Evolutionary conservation across 2,329 filamentous ascomycete genomes (phyloP).

Genomic region (Ceratocystis harringtonii): DNA sequence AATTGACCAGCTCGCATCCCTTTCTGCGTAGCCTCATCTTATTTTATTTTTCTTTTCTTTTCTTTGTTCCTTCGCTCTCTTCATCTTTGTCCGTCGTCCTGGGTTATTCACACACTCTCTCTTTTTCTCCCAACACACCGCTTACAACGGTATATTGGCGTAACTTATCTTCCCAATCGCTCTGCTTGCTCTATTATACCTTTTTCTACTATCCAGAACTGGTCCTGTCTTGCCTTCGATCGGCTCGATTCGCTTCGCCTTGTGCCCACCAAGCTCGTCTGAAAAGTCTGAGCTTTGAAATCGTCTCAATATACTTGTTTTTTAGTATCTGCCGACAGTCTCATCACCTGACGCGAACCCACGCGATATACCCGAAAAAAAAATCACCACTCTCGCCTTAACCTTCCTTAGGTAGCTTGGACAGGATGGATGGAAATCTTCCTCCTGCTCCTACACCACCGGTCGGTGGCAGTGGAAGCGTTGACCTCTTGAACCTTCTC

Average conservation of each 20-base stretch:
- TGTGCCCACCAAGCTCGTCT: slow-evolving; percentile 14
- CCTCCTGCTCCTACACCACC: slow-evolving; percentile 38
- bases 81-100: background rate
- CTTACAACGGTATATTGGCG: background rate
- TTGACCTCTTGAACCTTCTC: slow-evolving; percentile 44
- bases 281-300: slow-evolving; percentile 19
- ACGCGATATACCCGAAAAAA: background rate
- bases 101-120: background rate
- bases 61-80: background rate
- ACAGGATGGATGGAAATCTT: slow-evolving; percentile 24
- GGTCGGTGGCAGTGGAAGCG: slow-evolving; percentile 24
- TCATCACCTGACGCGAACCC: slow-evolving; percentile 11
- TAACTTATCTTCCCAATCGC: background rate
- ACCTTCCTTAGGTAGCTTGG: background rate
- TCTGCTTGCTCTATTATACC: background rate
- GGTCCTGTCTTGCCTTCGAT: slow-evolving; percentile 1
- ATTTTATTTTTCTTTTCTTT: background rate
- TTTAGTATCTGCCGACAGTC: background rate
- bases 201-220: background rate
- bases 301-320: slow-evolving; percentile 16
- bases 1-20: background rate
- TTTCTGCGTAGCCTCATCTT: background rate
- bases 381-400: too few relatives aligned
- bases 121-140: background rate
- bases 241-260: slow-evolving; percentile 8